These are phyloP conservation scores for Pythium aristosporum DNA, from an alignment of 352 stramenopile genomes.

Conservation along the genomic window DNA sequence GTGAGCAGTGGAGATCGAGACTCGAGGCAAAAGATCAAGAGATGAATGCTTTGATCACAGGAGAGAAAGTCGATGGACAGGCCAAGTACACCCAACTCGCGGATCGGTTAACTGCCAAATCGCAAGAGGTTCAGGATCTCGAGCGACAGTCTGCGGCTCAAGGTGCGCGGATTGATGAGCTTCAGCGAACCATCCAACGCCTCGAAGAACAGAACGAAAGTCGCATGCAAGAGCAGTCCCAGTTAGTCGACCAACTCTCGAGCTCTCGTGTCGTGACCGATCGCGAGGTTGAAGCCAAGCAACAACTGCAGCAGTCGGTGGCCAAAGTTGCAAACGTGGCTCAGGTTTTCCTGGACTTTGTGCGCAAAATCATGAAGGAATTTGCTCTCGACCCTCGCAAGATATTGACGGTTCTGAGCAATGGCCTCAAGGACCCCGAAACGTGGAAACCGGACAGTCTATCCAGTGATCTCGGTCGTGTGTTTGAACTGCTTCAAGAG, in stretches of 20 bases:
- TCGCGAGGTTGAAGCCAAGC: conserved; percentile 25
- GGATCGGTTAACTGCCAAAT: conserved; percentile 41
- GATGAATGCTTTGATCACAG: conserved; percentile 41
- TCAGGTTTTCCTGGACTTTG: conserved; percentile 20
- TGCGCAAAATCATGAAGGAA: conserved; percentile 24
- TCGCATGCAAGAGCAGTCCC: conserved; percentile 33
- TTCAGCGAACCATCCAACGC: conserved; percentile 36
- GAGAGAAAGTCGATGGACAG: conserved; percentile 52
- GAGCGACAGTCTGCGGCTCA: conserved; percentile 13
- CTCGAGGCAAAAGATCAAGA: conserved; percentile 55
- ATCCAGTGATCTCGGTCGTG: conserved; percentile 20
- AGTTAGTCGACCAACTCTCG: conserved; percentile 41
- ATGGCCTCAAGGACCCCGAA: conserved; percentile 34
- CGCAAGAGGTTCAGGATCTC: conserved; percentile 35
- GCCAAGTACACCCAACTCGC: conserved; percentile 53
- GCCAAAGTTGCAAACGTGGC: conserved; percentile 16
- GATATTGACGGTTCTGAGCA: conserved; percentile 22
- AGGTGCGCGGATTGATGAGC: conserved; percentile 8
- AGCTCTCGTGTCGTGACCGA: conserved; percentile 32
- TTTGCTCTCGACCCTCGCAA: conserved; percentile 25
- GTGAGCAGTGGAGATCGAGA: conserved; percentile 40
- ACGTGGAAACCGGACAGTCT: conserved; percentile 31
- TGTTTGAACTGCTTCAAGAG: conserved; percentile 27
- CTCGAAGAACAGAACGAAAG: conserved; percentile 41
- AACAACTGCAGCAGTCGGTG: conserved; percentile 20